Percentiles rank a stretch among this genome's conserved stretches.
phyloP scores from a whole-genome alignment of 176 grass and related monocot genomes.

The Eleusine coracana region DNA sequence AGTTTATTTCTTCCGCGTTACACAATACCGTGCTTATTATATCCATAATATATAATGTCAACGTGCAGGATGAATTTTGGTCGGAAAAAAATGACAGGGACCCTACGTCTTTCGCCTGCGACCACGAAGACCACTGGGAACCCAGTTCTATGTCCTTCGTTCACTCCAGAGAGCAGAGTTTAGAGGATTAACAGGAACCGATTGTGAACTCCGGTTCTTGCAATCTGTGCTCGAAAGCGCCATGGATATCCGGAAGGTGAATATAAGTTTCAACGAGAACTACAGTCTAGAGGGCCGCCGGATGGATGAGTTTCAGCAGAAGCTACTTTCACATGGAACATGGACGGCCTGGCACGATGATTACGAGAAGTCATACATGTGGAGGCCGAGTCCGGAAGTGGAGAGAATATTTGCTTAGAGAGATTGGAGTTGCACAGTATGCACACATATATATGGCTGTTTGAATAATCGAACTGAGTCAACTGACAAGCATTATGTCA shows the following conservation, averaged over 20 bases:
- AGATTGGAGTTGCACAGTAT: too few species aligned
- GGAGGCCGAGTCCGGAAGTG: not conserved
- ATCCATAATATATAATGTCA: too few species aligned
- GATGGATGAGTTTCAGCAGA: not conserved
- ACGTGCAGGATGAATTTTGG: not conserved
- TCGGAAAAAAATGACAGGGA: not conserved
- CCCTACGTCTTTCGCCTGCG: not conserved
- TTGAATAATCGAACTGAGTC: too few species aligned
- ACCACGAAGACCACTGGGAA: not conserved
- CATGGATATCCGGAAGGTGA: not conserved
- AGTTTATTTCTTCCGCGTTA: not conserved
- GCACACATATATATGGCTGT: too few species aligned
- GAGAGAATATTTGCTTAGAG: too few species aligned
- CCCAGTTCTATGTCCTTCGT: not conserved
- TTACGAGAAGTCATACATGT: not conserved
- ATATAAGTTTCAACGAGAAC: not conserved
- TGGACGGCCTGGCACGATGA: not conserved
- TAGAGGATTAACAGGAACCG: constrained; percentile 5
- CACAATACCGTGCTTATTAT: not conserved
- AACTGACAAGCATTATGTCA: too few species aligned
- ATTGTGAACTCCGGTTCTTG: not conserved
- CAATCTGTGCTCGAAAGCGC: not conserved
- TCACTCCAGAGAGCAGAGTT: not conserved
- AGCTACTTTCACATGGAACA: not conserved
- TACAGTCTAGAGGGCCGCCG: not conserved